Percentiles rank a stretch among this genome's conserved stretches.
Conservation (phyloP, 2,329 filamentous ascomycete species). For the Stagonosporopsis tanaceti region DNA sequence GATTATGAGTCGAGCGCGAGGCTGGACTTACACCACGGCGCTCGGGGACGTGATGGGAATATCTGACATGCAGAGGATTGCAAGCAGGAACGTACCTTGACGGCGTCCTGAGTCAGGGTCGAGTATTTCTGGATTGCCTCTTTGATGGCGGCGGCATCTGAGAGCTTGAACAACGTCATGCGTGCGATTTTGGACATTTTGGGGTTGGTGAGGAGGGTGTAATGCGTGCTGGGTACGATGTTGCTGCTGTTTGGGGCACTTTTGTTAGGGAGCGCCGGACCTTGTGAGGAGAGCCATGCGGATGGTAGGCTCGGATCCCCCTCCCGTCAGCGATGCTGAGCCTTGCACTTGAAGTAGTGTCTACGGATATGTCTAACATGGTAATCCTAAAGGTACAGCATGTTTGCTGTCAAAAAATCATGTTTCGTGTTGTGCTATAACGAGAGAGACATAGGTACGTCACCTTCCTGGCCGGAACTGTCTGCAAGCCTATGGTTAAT, state of each 20-base stretch:
- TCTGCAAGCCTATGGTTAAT: background rate
- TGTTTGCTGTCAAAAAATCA: background rate
- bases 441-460: background rate
- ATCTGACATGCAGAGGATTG: constrained; percentile 23
- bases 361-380: background rate
- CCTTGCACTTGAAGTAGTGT: background rate
- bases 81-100: constrained; percentile 42
- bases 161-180: constrained; percentile 50
- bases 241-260: constrained; percentile 4
- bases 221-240: constrained; percentile 8
- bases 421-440: background rate
- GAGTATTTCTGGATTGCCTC: constrained; percentile 45
- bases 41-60: constrained; percentile 25
- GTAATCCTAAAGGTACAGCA: background rate
- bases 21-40: constrained; percentile 17
- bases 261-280: constrained; percentile 11
- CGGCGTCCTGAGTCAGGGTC: constrained; percentile 42
- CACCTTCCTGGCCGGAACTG: background rate
- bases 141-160: constrained; percentile 38
- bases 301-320: constrained; percentile 9
- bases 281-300: constrained; percentile 22
- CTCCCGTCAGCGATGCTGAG: constrained; percentile 4
- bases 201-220: background rate
- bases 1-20: constrained; percentile 16
- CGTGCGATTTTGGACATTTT: constrained; percentile 47